phyloP scores from a whole-genome alignment of 2,329 filamentous ascomycete genomes.

The Xylaria digitata region DNA sequence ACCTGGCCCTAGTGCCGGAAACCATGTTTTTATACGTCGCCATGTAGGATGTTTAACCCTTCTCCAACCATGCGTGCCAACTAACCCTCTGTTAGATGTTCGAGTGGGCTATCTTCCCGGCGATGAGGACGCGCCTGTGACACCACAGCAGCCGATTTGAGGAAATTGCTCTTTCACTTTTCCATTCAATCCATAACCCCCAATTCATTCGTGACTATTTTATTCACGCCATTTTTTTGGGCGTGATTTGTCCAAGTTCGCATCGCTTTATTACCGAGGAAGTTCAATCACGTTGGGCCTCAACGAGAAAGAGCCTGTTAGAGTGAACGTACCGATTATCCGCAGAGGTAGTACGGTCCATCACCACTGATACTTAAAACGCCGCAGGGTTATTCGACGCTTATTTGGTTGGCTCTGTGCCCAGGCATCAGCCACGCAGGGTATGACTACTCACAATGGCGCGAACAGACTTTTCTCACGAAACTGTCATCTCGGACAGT shows the following conservation, averaged over 20 bases:
- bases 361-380: neutral
- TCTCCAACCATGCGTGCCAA: too few species aligned
- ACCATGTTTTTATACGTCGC: slow-evolving; percentile 14
- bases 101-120: slow-evolving; percentile 12
- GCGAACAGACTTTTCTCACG: slow-evolving; percentile 39
- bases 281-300: neutral
- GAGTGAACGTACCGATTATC: neutral
- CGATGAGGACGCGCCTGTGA: slow-evolving; percentile 28
- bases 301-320: neutral
- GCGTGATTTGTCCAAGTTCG: neutral
- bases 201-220: neutral
- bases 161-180: slow-evolving; percentile 1
- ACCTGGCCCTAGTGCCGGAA: slow-evolving; percentile 1
- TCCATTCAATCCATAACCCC: neutral
- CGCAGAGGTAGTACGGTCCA: neutral
- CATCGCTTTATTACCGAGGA: neutral
- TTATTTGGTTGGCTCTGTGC: slow-evolving; percentile 1
- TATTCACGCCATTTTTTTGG: neutral
- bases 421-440: slow-evolving; percentile 3
- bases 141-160: slow-evolving; percentile 3
- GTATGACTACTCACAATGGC: slow-evolving; percentile 34
- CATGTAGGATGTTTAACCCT: slow-evolving; percentile 15
- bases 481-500: slow-evolving; percentile 45
- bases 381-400: neutral
- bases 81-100: slow-evolving; percentile 7